Evolutionary conservation across 1,284 basidiomycete genomes (phyloP), one percentile per base, ranked within the genome.

Genomic region (Gomphus bonarii): DNA sequence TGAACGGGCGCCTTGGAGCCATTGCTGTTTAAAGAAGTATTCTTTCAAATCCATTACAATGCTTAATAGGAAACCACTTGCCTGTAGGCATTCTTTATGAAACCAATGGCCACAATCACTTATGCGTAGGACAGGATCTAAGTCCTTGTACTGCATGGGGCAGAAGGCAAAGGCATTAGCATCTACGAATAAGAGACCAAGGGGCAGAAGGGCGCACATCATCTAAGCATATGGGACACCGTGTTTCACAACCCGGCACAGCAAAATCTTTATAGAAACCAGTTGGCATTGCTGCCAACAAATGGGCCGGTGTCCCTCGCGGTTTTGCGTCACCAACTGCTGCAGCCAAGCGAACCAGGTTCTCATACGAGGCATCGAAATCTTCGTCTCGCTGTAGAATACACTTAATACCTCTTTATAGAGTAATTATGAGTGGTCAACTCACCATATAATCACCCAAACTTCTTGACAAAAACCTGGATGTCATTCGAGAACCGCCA

Each of bases 211-310:
- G 20, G 76, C 85, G 50, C 64, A 88, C 86, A 68, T 89, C 86
- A 61, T 89, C 86, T 61, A 89, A 68, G 64, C 87, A 89, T 51
- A 89, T 89, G 2, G 86, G 85, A 66, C 86, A 89, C 43, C 85
- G 75, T 54, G 76, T 72, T 62, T 89, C 86, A 54, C 80, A 81
- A 38, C 81, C 82, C 4, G 67, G 66, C 4, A 70, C 78, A 36
- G 74, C 75, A 84, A 84, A 89, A 35, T 87, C 84, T 60, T 77
- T 77, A 66, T 82, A 88, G 14, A 72, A 67, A 0, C 74, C 84
- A 20, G 73, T 79, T 28, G 84, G 80, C 55, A 88, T 68, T 0
- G 74, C 71, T 11, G 76, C 68, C 48, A 89, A 70, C 33, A 85
- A 71, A n/a, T 79, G 69, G 0, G 75, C 74, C 2, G 85, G 79